phyloP scores from a whole-genome alignment of 257 asterid species.

The Solanum virginianum region DNA sequence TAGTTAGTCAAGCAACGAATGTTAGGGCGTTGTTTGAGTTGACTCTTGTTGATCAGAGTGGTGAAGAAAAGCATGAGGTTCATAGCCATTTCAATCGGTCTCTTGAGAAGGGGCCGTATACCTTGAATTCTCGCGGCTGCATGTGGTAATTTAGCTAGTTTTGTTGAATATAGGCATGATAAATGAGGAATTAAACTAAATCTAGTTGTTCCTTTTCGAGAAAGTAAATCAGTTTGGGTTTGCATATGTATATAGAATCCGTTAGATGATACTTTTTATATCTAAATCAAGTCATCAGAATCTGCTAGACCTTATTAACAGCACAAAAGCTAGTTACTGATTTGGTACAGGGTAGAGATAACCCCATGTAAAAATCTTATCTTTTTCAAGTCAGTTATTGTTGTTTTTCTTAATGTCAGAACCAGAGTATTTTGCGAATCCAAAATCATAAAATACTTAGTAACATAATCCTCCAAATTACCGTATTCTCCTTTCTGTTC shows the following conservation, averaged over 20 bases:
- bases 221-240: background rate
- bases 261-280: background rate
- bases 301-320: background rate
- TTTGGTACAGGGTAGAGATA: background rate
- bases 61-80: slow-evolving; percentile 78
- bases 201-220: background rate
- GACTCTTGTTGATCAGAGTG: slow-evolving; percentile 80
- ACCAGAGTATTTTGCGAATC: background rate
- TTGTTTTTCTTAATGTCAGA: background rate
- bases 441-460: background rate
- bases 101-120: slow-evolving; percentile 76
- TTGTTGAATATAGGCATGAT: background rate
- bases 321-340: background rate
- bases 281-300: background rate
- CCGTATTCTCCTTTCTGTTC: background rate
- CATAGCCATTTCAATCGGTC: slow-evolving; percentile 90
- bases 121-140: slow-evolving; percentile 67
- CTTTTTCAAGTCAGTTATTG: background rate
- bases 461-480: background rate
- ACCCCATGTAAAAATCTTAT: background rate
- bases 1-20: slow-evolving; percentile 79
- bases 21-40: slow-evolving; percentile 82
- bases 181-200: background rate
- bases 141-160: slow-evolving; percentile 48
- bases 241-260: background rate